A percentile compares a stretch with the other conserved stretches of the same genome.
These are phyloP conservation scores for Centaurea solstitialis DNA, from an alignment of 129 eudicot genomes.

Conservation along the genomic window DNA sequence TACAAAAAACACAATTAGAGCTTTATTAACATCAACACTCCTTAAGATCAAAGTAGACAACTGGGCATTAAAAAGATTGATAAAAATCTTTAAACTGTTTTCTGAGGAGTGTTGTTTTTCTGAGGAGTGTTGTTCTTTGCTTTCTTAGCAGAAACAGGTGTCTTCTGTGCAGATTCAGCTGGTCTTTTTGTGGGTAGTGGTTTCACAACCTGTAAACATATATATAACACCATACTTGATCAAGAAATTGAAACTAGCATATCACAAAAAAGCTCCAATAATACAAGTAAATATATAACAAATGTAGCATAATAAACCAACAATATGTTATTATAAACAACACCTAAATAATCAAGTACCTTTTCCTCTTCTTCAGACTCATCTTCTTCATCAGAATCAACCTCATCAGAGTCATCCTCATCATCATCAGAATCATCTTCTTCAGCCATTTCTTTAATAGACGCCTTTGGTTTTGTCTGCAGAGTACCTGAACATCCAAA, in stretches of 20 bases:
- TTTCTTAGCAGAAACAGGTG: conserved; percentile 49
- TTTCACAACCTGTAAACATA: not conserved
- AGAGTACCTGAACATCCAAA: not conserved
- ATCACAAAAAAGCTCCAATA: no score
- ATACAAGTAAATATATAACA: no score
- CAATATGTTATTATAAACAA: not conserved
- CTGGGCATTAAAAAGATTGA: not conserved
- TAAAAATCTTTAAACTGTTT: conserved; percentile 8
- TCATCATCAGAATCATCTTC: conserved; percentile 36
- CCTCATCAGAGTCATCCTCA: conserved; percentile 38
- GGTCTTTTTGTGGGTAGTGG: conserved; percentile 39
- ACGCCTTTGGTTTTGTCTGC: conserved; percentile 30
- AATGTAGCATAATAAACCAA: no score
- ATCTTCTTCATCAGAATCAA: conserved; percentile 31
- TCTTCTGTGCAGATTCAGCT: conserved; percentile 28
- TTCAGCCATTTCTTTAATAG: conserved; percentile 31
- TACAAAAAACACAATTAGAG: not conserved
- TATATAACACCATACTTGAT: not conserved
- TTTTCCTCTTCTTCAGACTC: conserved; percentile 38
- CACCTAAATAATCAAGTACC: conserved; percentile 10
- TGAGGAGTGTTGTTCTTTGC: conserved; percentile 45
- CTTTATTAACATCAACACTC: not conserved
- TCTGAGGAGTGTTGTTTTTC: no score
- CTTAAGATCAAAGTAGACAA: not conserved
- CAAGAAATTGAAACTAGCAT: not conserved